phyloP scores from a whole-genome alignment of 768 basidiomycete genomes.

The Heimioporus sp. region DNA sequence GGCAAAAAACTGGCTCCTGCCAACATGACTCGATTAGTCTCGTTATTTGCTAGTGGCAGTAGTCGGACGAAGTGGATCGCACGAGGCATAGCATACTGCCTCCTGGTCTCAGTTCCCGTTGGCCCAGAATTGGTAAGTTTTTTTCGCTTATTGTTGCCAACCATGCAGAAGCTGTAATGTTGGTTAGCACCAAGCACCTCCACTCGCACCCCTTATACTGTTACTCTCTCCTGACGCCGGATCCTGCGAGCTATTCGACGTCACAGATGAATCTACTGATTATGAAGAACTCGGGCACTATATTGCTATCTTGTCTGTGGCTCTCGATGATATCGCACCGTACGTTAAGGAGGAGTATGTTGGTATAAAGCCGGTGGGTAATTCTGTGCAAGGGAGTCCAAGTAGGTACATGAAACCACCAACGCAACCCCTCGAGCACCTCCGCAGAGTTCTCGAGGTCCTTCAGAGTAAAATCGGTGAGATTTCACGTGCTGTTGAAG shows the following conservation, averaged over 20 bases:
- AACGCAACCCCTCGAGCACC: slow-evolving; percentile 45
- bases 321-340: slow-evolving; percentile 53
- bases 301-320: slow-evolving; percentile 56
- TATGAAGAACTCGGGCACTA: slow-evolving; percentile 59
- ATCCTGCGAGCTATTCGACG: slow-evolving; percentile 47
- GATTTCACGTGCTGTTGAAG: slow-evolving; percentile 20
- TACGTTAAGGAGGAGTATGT: slow-evolving; percentile 52
- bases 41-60: slow-evolving; percentile 50
- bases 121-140: slow-evolving; percentile 13
- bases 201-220: slow-evolving; percentile 48
- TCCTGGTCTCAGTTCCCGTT: slow-evolving; percentile 7
- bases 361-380: slow-evolving; percentile 1
- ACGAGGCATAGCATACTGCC: slow-evolving; percentile 51
- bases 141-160: neutral
- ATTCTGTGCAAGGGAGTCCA: slow-evolving; percentile 21
- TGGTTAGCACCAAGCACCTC: slow-evolving; percentile 46
- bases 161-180: neutral
- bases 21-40: slow-evolving; percentile 51
- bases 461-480: slow-evolving; percentile 63
- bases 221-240: slow-evolving; percentile 47
- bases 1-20: slow-evolving; percentile 39
- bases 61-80: slow-evolving; percentile 53
- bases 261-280: slow-evolving; percentile 53
- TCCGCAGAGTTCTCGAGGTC: slow-evolving; percentile 47
- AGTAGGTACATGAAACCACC: slow-evolving; percentile 29